These are phyloP conservation scores for Colletotrichum liaoningense DNA, from an alignment of 2,329 filamentous ascomycete species.

Conservation along the genomic window DNA sequence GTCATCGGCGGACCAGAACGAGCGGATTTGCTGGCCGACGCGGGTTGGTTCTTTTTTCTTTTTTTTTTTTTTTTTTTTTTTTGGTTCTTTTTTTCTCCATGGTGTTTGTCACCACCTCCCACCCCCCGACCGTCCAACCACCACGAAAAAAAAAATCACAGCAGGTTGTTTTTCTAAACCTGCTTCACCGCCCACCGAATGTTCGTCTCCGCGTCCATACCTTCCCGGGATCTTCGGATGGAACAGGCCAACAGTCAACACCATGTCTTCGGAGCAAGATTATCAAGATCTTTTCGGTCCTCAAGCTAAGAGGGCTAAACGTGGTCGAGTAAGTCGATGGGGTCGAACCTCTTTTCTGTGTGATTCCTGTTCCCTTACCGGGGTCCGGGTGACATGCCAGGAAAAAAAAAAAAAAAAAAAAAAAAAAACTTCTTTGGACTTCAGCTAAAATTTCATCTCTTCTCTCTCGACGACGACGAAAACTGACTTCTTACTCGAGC, in stretches of 20 bases:
- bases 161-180: conserved; percentile 18
- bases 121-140: conserved; percentile 17
- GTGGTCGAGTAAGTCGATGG: conserved; percentile 34
- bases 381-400: not conserved
- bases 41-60: not conserved
- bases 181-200: conserved; percentile 30
- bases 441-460: not conserved
- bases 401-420: too few species aligned
- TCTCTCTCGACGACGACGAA: not conserved
- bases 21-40: not conserved
- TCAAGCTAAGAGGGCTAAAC: conserved; percentile 36
- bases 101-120: conserved; percentile 25
- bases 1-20: not conserved
- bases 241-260: conserved; percentile 7
- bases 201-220: conserved; percentile 9
- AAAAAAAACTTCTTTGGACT: not conserved
- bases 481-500: conserved; percentile 27
- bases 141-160: conserved; percentile 11
- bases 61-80: not conserved
- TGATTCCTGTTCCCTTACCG: not conserved
- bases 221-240: conserved; percentile 26
- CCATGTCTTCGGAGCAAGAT: conserved; percentile 34
- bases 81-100: not conserved
- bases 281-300: conserved; percentile 35
- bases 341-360: not conserved